Evolutionary conservation across 176 grass and related monocot species (phyloP), one percentile per base, ranked within the genome.

Genomic region (Pharus latifolius): DNA sequence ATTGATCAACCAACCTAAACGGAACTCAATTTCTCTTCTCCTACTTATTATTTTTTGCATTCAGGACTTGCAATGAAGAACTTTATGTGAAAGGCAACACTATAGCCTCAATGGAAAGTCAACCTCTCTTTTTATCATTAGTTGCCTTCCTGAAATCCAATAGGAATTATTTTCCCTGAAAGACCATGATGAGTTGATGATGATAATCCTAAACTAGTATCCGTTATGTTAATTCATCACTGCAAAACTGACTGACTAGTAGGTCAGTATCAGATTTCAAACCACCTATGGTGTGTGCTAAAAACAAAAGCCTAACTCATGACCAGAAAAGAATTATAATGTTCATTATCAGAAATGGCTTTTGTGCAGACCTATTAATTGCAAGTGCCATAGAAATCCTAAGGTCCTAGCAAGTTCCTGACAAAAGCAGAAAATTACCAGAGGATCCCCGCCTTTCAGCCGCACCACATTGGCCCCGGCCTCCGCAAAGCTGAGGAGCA

Each of bases 381-480:
- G 27, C 16, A 34, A 63, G 12, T 18, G 27, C 0, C 1, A 64
- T 7, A 30, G 11, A 29, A 73, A 60, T 60, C 27, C 5, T 24
- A 0, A 41, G 4, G 16, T 12, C 15, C 14, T 45, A 49, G 15
- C 18, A 45, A 3, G 3, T 33, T 33, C 24, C 7, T 42, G 57
- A 31, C 28, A 67, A 1, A 55, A 54, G 32, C 5, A 44, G 35
- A 1, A 61, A n/a, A 73, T 51, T 90, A 94, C 95, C 90, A 94
- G 78, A 73, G 95, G 95, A 85, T 99, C 87, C 2, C 90, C 90
- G 60, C 95, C 95, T 80, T 99, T 99, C 64, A 99, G 62, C 16
- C 95, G 83, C 42, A 99, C 87, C 24, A 99, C 95, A 84, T 94
- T 99, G 56, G 90, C 95, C 59, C 90, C 95, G 37, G 82, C 95